Conservation (phyloP, 306 rosid genomes). For the Begonia masoniana region DNA sequence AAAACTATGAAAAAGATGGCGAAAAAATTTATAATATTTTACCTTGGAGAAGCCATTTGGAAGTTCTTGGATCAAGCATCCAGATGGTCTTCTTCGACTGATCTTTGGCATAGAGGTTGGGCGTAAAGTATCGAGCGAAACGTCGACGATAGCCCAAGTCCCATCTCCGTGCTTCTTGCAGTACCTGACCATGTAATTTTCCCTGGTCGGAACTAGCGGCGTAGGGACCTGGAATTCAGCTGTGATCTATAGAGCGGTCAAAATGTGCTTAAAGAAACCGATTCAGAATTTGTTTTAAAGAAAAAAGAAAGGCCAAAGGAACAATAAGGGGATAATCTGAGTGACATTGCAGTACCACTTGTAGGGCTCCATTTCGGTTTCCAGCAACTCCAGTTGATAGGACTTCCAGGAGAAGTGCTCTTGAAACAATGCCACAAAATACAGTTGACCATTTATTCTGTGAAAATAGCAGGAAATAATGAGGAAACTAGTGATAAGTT, state of each 20-base stretch:
- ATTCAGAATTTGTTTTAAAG: neutral
- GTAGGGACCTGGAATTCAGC: slow-evolving; percentile 91
- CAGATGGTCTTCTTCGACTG: slow-evolving; percentile 86
- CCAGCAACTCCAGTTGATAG: slow-evolving; percentile 94
- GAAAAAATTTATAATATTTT: neutral
- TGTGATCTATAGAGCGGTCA: slow-evolving; percentile 43
- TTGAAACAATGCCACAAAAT: slow-evolving; percentile 81
- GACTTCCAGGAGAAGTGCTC: slow-evolving; percentile 83
- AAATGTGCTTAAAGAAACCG: slow-evolving; percentile 2
- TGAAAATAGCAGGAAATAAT: neutral
- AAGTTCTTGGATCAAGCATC: slow-evolving; percentile 92
- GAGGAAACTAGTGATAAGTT: neutral
- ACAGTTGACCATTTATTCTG: slow-evolving; percentile 85
- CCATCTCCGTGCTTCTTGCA: slow-evolving; percentile 79
- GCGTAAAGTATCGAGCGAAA: slow-evolving; percentile 68
- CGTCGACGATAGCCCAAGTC: slow-evolving; percentile 94
- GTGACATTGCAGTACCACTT: slow-evolving; percentile 51
- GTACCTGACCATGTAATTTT: slow-evolving; percentile 78
- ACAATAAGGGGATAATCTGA: neutral
- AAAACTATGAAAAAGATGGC: neutral
- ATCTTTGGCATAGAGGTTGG: slow-evolving; percentile 33
- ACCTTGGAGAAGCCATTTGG: slow-evolving; percentile 98
- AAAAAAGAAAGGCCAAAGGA: neutral
- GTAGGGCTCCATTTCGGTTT: slow-evolving; percentile 89
- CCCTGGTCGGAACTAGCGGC: slow-evolving; percentile 87